phyloP scores from a whole-genome alignment of 148 eudicot genomes.

The Tetragonia tetragonoides region DNA sequence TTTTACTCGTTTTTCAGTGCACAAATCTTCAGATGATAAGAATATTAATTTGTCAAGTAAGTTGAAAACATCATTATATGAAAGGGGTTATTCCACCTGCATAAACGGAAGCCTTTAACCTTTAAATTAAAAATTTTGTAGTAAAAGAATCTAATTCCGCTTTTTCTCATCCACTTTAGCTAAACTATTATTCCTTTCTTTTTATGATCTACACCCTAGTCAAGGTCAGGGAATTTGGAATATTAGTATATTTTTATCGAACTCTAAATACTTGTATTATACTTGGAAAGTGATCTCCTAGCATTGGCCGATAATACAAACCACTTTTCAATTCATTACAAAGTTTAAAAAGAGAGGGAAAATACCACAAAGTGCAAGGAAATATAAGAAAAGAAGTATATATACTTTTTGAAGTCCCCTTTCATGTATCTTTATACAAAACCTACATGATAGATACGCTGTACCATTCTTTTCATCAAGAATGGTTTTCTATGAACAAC shows the following conservation, averaged over 20 bases:
- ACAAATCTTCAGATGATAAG: neutral
- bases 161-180: conserved; percentile 18
- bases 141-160: conserved; percentile 30
- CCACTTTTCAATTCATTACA: too few relatives aligned
- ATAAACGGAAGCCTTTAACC: neutral
- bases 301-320: too few relatives aligned
- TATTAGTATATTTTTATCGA: too few relatives aligned
- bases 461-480: neutral
- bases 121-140: conserved; percentile 3
- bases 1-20: conserved; percentile 1
- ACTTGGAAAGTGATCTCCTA: too few relatives aligned
- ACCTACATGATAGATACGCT: conserved; percentile 12
- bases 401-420: conserved; percentile 12
- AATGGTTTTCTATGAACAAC: conserved; percentile 13
- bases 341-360: neutral
- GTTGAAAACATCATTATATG: conserved; percentile 10
- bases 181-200: neutral
- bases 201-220: neutral
- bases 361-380: neutral
- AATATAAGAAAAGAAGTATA: neutral
- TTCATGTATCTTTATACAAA: conserved; percentile 25
- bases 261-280: too few relatives aligned
- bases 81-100: neutral
- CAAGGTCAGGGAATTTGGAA: neutral
- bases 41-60: conserved; percentile 5